Evolutionary conservation across 495 filamentous ascomycete genomes (phyloP).

Genomic region (Daldinia decipiens): DNA sequence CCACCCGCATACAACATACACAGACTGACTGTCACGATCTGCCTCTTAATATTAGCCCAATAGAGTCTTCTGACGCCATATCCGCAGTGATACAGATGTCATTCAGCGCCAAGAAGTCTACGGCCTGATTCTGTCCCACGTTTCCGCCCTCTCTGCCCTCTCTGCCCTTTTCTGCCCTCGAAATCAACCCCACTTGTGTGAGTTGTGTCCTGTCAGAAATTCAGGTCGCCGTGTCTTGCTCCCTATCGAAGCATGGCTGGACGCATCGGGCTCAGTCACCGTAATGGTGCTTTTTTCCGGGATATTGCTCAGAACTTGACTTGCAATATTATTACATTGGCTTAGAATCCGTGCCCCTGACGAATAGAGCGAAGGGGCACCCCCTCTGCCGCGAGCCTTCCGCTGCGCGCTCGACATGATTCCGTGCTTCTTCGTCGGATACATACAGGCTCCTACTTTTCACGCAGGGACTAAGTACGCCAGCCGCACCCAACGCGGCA

Average conservation of each 20-base stretch:
- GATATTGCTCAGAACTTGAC: conserved; percentile 36
- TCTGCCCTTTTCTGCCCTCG: conserved; percentile 18
- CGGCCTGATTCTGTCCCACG: conserved; percentile 38
- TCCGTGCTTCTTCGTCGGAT: conserved; percentile 44
- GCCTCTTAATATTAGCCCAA: conserved; percentile 36
- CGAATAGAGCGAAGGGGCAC: conserved; percentile 35
- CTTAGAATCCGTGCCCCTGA: conserved; percentile 33
- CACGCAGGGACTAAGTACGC: conserved; percentile 36
- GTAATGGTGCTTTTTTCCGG: conserved; percentile 43
- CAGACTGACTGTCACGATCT: conserved; percentile 40
- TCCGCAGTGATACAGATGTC: conserved; percentile 36
- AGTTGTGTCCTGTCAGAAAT: conserved; percentile 43
- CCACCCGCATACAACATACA: conserved; percentile 41
- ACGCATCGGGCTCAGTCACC: conserved; percentile 43
- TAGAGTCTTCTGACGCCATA: conserved; percentile 46
- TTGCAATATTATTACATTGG: conserved; percentile 34
- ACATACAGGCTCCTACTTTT: conserved; percentile 29
- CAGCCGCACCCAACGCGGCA: conserved; percentile 40
- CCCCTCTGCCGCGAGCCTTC: conserved; percentile 42
- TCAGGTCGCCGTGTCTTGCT: conserved; percentile 37
- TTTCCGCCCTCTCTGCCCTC: conserved; percentile 12
- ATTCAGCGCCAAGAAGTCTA: conserved; percentile 39
- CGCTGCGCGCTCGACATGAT: conserved; percentile 35
- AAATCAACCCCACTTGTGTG: conserved; percentile 39
- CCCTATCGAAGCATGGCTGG: conserved; percentile 43